Evolutionary conservation across 2,329 filamentous ascomycete genomes (phyloP), one percentile per base, ranked within the genome.

Genomic region (Arthrobotrys conoides): DNA sequence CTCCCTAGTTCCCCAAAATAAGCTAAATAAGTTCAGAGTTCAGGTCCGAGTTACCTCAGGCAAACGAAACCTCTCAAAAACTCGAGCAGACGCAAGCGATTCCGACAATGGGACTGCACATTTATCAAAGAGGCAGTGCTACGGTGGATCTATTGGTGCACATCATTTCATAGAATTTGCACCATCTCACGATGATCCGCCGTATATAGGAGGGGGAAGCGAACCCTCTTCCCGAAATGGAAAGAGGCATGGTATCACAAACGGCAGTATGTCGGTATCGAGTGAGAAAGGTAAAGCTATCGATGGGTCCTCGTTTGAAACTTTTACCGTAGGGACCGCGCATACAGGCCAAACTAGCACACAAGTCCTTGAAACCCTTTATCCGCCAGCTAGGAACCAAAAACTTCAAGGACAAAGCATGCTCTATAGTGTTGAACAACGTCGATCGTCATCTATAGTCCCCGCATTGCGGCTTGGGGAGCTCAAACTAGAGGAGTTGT

Each of bases 31-130:
- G 36, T n/a, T 16, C 48, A 77, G 73, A 12, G 57, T 71, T 5
- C 73, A 77, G 44, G 38, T 71, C 20, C 66, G 67, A 3, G 73
- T 68, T 6, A 71, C 67, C 3, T 71, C 73, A 16, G 33, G 24
- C 14, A 77, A 77, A 36, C 66, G 73, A 10, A 14, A 49, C 10
- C 30, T 67, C 1, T 66, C 49, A 16, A 38, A 66, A 10, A 18
- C 5, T 12, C 20, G 20, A 46, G 36, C n/a, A 6, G 44, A 63
- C 0, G 14, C 22, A 18, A 66, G 33, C 6, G 30, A 33, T 9
- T 9, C 16, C 24, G 33, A 46, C 6, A 5, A 20, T 8, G 44
- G 36, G 10, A 44, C 16, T 5, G 5, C 16, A 5, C 20, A 41
- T 12, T 38, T 36, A 9, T 33, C 6, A 5, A 72, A 72, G 53